These are phyloP conservation scores for Ceratocystis lukuohia DNA, from an alignment of 2,329 filamentous ascomycete species.

Conservation along the genomic window DNA sequence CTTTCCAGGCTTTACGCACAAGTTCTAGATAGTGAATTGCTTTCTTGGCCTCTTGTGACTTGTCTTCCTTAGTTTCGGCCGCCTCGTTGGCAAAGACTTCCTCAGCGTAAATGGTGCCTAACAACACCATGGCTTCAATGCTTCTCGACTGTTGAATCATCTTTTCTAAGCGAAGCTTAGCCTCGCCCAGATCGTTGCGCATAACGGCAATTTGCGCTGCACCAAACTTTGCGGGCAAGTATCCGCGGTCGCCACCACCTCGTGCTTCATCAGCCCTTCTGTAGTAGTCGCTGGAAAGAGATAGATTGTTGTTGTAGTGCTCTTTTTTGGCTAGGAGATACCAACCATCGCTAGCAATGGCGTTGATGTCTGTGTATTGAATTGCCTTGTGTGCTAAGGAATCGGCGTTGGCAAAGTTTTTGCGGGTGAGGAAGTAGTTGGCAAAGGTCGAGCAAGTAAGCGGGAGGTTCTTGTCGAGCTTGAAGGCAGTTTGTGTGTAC, in stretches of 20 bases:
- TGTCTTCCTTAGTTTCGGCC: conserved; percentile 68
- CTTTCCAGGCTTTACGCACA: conserved; percentile 81
- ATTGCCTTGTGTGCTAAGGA: conserved; percentile 84
- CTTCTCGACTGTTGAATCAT: conserved; percentile 75
- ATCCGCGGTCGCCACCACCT: conserved; percentile 81
- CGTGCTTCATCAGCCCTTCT: conserved; percentile 80
- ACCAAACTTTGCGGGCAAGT: conserved; percentile 88
- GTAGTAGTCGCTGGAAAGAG: conserved; percentile 75
- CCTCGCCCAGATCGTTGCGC: conserved; percentile 74
- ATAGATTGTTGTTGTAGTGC: conserved; percentile 64
- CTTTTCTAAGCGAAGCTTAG: conserved; percentile 87
- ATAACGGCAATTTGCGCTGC: conserved; percentile 77
- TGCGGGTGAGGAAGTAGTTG: conserved; percentile 74
- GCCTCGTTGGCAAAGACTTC: conserved; percentile 75
- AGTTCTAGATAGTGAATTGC: conserved; percentile 72
- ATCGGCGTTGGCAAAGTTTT: conserved; percentile 68
- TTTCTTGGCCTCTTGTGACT: conserved; percentile 70
- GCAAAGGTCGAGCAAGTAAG: conserved; percentile 85
- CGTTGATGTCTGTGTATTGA: conserved; percentile 88
- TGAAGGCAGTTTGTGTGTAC: conserved; percentile 87
- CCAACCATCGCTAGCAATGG: conserved; percentile 94
- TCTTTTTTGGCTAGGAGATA: conserved; percentile 86
- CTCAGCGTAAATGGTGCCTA: conserved; percentile 86
- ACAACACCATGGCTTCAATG: conserved; percentile 79
- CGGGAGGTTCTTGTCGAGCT: conserved; percentile 80